A percentile compares a stretch with the other conserved stretches of the same genome.
Evolutionary conservation across 2,329 filamentous ascomycete species (phyloP).

Genomic region (Colletotrichum paranaense): DNA sequence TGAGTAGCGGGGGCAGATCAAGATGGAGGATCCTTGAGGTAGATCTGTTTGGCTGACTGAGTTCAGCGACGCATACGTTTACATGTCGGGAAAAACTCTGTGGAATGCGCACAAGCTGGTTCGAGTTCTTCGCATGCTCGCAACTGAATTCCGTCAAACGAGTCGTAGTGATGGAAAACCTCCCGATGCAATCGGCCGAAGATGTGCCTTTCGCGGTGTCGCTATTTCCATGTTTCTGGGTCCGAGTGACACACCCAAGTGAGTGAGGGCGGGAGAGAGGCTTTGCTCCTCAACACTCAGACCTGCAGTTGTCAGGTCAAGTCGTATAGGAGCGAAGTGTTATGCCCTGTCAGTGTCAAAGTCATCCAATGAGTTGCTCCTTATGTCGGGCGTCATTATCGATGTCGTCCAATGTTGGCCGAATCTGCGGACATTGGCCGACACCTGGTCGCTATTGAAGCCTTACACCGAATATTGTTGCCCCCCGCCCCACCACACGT

Average conservation of each 20-base stretch:
- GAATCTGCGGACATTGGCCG: neutral
- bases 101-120: neutral
- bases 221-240: neutral
- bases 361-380: neutral
- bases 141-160: neutral
- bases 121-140: neutral
- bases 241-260: neutral
- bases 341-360: neutral
- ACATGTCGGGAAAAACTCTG: neutral
- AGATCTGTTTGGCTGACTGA: neutral
- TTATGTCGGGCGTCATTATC: no score
- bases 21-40: neutral
- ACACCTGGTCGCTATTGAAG: neutral
- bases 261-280: neutral
- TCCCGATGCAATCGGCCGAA: neutral
- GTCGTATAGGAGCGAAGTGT: neutral
- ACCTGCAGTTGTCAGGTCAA: neutral
- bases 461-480: neutral
- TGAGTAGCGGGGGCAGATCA: neutral
- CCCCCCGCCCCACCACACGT: neutral
- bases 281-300: neutral
- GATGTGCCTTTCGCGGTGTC: neutral
- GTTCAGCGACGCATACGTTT: neutral
- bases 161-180: neutral
- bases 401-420: neutral